Percentiles rank a stretch among this genome's conserved stretches.
These are phyloP conservation scores for Amanita polypyramis DNA, from an alignment of 768 basidiomycete species.

Conservation along the genomic window DNA sequence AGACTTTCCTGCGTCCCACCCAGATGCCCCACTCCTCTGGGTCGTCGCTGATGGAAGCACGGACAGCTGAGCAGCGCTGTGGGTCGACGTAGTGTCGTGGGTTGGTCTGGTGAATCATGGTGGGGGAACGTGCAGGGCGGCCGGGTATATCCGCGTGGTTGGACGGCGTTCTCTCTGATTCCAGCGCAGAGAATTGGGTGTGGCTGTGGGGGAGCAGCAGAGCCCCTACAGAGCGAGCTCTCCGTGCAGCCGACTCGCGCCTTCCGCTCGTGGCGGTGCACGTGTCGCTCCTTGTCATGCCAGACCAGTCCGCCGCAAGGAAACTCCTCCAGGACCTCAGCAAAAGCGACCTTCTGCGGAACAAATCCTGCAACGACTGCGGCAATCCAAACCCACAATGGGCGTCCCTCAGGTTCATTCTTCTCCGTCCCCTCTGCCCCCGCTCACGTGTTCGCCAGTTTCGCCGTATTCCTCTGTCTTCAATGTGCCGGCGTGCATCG, in stretches of 20 bases:
- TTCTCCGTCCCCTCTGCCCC: slow-evolving; percentile 3
- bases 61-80: slow-evolving; percentile 5
- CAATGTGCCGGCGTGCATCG: slow-evolving; percentile 80
- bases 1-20: slow-evolving; percentile 48
- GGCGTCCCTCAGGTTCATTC: slow-evolving; percentile 67
- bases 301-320: slow-evolving; percentile 57
- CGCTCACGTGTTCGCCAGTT: slow-evolving; percentile 17
- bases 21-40: slow-evolving; percentile 66
- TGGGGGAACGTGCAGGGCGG: slow-evolving; percentile 7
- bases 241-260: no score
- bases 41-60: slow-evolving; percentile 24
- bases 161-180: slow-evolving; percentile 13
- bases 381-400: slow-evolving; percentile 89
- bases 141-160: slow-evolving; percentile 6
- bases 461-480: slow-evolving; percentile 85
- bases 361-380: slow-evolving; percentile 78
- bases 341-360: slow-evolving; percentile 59
- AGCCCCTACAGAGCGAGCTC: neutral
- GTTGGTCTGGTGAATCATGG: slow-evolving; percentile 63
- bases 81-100: slow-evolving; percentile 27
- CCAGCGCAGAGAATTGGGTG: neutral
- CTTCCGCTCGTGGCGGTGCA: neutral
- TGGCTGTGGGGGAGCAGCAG: neutral
- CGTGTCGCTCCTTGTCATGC: slow-evolving; percentile 19
- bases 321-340: slow-evolving; percentile 67